These are phyloP conservation scores for Pythium apleroticum DNA, from an alignment of 352 stramenopile genomes.

Conservation along the genomic window DNA sequence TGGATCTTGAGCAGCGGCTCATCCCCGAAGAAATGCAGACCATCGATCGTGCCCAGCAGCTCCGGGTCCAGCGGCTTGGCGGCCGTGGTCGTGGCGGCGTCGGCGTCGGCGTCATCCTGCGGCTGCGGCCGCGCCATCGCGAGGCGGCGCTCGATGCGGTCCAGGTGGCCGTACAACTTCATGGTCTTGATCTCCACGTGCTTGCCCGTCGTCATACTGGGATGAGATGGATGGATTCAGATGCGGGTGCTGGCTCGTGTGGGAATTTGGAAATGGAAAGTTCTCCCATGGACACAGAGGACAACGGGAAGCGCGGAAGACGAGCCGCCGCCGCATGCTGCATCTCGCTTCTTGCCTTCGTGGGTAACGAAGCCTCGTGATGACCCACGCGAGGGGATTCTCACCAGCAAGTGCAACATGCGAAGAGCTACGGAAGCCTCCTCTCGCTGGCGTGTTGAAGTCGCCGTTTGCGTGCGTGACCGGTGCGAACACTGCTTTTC, in stretches of 20 bases:
- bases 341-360: background rate
- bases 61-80: conserved; percentile 40
- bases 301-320: background rate
- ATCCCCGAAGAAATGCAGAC: conserved; percentile 66
- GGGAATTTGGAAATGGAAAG: background rate
- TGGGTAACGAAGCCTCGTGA: conserved; percentile 1
- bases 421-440: background rate
- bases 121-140: background rate
- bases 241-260: too few relatives aligned
- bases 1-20: conserved; percentile 55
- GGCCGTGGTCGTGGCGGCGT: conserved; percentile 16
- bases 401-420: background rate
- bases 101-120: conserved; percentile 7
- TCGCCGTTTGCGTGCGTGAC: conserved; percentile 29
- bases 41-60: conserved; percentile 51
- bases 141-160: conserved; percentile 77
- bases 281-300: background rate
- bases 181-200: conserved; percentile 86
- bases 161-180: conserved; percentile 83
- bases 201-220: conserved; percentile 20
- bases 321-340: background rate
- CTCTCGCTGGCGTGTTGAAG: conserved; percentile 14
- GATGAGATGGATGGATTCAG: too few relatives aligned
- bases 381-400: background rate
- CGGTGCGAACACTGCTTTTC: conserved; percentile 11